phyloP scores from a whole-genome alignment of 2,329 filamentous ascomycete genomes.

The Pestalotiopsis sp. region DNA sequence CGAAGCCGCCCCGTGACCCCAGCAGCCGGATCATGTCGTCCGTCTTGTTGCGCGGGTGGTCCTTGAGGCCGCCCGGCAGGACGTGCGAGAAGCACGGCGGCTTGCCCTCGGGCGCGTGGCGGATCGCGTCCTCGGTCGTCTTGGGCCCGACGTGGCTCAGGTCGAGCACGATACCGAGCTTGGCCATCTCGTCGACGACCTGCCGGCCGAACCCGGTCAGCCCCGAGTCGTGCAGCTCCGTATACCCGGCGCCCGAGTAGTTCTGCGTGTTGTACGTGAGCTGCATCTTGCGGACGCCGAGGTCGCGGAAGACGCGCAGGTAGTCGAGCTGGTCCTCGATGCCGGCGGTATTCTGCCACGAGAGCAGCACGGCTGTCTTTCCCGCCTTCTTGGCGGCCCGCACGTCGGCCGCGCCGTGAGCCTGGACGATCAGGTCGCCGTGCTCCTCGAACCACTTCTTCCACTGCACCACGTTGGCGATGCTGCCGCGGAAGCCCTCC shows the following conservation, averaged over 20 bases:
- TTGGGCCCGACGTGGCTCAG: constrained; percentile 35
- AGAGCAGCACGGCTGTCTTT: constrained; percentile 37
- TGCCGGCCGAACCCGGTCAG: constrained; percentile 29
- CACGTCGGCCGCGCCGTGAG: constrained; percentile 35
- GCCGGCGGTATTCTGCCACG: constrained; percentile 41
- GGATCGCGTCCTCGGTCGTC: constrained; percentile 34
- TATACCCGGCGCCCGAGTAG: constrained; percentile 40
- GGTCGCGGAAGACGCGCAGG: constrained; percentile 37
- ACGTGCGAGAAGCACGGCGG: constrained; percentile 41
- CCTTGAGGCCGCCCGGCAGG: constrained; percentile 32
- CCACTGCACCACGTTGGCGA: constrained; percentile 41
- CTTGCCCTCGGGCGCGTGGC: constrained; percentile 28
- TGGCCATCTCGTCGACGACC: constrained; percentile 23
- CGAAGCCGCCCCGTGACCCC: constrained; percentile 36
- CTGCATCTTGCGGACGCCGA: constrained; percentile 42
- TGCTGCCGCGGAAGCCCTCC: constrained; percentile 37
- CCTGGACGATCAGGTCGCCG: constrained; percentile 37
- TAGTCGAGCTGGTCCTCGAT: constrained; percentile 40
- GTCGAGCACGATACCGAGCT: constrained; percentile 34
- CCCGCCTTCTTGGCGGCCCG: constrained; percentile 35
- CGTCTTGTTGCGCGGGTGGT: constrained; percentile 38
- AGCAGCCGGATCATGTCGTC: constrained; percentile 36
- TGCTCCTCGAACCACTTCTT: constrained; percentile 43
- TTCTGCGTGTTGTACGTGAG: constrained; percentile 43
- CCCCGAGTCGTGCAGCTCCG: constrained; percentile 34